Base-by-base conservation (phyloP, 352 stramenopile genomes). In the Pythium insidiosum region DNA sequence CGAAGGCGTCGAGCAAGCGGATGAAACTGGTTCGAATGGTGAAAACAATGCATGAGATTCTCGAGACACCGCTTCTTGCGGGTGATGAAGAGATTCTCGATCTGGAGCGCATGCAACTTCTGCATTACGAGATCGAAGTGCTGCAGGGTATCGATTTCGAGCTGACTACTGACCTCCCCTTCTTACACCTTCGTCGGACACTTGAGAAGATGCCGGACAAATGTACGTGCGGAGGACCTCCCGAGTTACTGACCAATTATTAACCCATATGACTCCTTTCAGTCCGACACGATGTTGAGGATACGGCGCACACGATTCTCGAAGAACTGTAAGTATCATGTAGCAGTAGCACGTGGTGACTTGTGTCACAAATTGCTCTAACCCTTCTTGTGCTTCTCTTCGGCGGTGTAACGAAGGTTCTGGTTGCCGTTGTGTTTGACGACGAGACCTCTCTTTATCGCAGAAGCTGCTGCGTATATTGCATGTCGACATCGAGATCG, bases 21-120 rank as follows among this genome's bases (percentile, higher is more conserved):
- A 93, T 93, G 80, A 88, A 88, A 56, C 53, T 93, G 34, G 50
- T 93, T 23, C 80, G 77, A 6, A 93, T 93, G 80, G 77, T 89
- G 31, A 67, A 74, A 38, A 69, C 77, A 26, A 93, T 90, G 77
- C 83, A 90, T 56, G 77, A 89, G 43, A 88, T 90, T 29, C 48
- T 93, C 21, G 77, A 93, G 52, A 67, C 54, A 0, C 75, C 77
- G 5, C 49, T 93, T 18, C 53, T 88, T 34, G 63, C 61, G 29
- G 80, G 80, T 5, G 71, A 90, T 37, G 80, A 93, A 59, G 80
- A 93, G 23, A 55, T 89, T n/a, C 50, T 90, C n/a, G 80, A 93
- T 37, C 60, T 93, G 13, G 80, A 93, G 54, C 80, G 80, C 13
- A 66, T 93, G 54, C 80, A 90, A 43, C 47, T 93, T 46, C 63